phyloP scores from a whole-genome alignment of 768 basidiomycete species.

The Tylopilus plumbeoviolaceoides region DNA sequence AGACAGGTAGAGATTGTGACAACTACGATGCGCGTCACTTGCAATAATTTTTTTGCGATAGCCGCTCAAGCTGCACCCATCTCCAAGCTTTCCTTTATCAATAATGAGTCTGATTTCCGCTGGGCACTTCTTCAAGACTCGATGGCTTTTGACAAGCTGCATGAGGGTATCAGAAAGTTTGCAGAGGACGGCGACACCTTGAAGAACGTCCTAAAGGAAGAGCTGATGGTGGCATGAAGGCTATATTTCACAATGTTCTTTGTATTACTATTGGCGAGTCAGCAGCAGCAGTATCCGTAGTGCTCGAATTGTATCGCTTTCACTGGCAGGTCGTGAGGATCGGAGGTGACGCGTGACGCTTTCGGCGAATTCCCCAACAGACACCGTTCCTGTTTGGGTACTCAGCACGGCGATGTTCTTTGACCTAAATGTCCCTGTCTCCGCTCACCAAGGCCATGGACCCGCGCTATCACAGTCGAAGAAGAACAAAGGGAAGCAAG shows the following conservation, averaged over 20 bases:
- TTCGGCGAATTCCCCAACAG: not conserved
- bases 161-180: conserved; percentile 86
- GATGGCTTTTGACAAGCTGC: conserved; percentile 63
- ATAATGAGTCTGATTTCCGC: conserved; percentile 92
- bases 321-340: too few relatives aligned
- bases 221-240: not conserved
- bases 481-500: conserved; percentile 28
- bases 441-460: conserved; percentile 17
- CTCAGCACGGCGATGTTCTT: too few relatives aligned
- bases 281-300: not conserved
- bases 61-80: conserved; percentile 56
- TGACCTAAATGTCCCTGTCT: conserved; percentile 61
- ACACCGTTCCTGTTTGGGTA: too few relatives aligned
- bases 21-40: not conserved
- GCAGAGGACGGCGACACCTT: conserved; percentile 87
- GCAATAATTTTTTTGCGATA: not conserved
- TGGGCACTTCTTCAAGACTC: conserved; percentile 85
- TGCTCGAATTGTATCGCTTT: not conserved
- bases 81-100: conserved; percentile 74
- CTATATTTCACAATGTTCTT: not conserved
- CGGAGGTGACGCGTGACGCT: too few relatives aligned
- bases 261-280: not conserved
- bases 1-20: conserved; percentile 41
- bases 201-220: conserved; percentile 64
- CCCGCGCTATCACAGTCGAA: conserved; percentile 14